phyloP scores from a whole-genome alignment of 2,329 filamentous ascomycete species.

The Aspergillus nomiae region DNA sequence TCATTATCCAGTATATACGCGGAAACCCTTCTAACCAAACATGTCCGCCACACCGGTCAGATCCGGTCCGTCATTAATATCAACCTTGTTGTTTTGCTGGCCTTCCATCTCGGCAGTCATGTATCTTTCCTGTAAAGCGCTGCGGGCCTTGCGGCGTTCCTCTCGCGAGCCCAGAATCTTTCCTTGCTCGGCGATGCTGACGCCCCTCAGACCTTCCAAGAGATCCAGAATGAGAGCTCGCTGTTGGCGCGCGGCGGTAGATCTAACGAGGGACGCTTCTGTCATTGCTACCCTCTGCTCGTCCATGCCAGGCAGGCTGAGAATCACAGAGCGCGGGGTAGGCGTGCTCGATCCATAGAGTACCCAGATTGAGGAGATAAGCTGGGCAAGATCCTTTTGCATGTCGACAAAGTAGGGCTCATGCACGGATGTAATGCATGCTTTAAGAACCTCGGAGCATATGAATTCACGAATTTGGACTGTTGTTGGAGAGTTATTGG shows the following conservation, averaged over 20 bases:
- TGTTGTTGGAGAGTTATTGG: conserved; percentile 53
- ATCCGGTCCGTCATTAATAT: conserved; percentile 52
- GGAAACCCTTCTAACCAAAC: conserved; percentile 44
- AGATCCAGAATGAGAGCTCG: conserved; percentile 80
- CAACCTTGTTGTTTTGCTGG: conserved; percentile 42
- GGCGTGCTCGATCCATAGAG: conserved; percentile 70
- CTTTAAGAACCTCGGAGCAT: conserved; percentile 82
- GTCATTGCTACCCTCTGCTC: conserved; percentile 67
- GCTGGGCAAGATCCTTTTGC: conserved; percentile 83
- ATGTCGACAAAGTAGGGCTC: conserved; percentile 96
- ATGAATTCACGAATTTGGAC: conserved; percentile 84
- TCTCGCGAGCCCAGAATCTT: conserved; percentile 61
- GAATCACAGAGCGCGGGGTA: conserved; percentile 74
- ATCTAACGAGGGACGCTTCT: conserved; percentile 58
- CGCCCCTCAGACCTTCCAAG: conserved; percentile 80
- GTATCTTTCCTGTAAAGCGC: conserved; percentile 45
- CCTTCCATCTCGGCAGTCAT: conserved; percentile 49
- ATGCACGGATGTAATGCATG: conserved; percentile 85
- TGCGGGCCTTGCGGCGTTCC: conserved; percentile 46
- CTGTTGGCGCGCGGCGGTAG: conserved; percentile 70
- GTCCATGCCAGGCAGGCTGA: conserved; percentile 76
- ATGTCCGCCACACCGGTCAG: conserved; percentile 56
- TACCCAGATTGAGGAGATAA: conserved; percentile 83
- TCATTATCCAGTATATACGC: background rate
- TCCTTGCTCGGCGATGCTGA: conserved; percentile 91